These are phyloP conservation scores for Apium graveolens DNA, from an alignment of 129 eudicot genomes.

Conservation along the genomic window DNA sequence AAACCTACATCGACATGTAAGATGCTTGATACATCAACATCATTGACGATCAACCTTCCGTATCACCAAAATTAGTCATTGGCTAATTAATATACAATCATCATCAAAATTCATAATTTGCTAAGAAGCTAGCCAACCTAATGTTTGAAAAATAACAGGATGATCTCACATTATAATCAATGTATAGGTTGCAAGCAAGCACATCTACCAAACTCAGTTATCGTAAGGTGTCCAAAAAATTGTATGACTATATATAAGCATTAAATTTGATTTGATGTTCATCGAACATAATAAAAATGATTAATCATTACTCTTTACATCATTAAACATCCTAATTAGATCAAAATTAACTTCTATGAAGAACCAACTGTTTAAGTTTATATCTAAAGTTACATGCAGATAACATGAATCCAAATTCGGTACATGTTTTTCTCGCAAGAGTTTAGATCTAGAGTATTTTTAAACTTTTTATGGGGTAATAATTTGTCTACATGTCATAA, in stretches of 20 bases:
- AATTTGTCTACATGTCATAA: too few relatives aligned
- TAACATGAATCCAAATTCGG: background rate
- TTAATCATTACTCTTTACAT: background rate
- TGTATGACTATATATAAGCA: background rate
- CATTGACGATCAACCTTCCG: constrained; percentile 4
- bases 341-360: background rate
- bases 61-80: background rate
- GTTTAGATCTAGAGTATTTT: too few relatives aligned
- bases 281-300: background rate
- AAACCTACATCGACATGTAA: background rate
- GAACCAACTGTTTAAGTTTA: too few relatives aligned
- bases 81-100: background rate
- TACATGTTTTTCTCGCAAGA: background rate
- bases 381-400: too few relatives aligned
- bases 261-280: constrained; percentile 1
- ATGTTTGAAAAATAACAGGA: background rate
- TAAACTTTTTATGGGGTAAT: too few relatives aligned
- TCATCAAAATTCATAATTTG: background rate
- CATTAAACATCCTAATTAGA: background rate
- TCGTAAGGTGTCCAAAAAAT: background rate
- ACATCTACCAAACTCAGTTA: background rate
- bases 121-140: constrained; percentile 1
- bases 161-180: constrained; percentile 4
- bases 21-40: constrained; percentile 8
- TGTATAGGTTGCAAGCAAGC: background rate